Percentiles rank a stretch among this genome's conserved stretches.
Evolutionary conservation across 306 rosid species (phyloP).

Genomic region (Notholithocarpus densiflorus): DNA sequence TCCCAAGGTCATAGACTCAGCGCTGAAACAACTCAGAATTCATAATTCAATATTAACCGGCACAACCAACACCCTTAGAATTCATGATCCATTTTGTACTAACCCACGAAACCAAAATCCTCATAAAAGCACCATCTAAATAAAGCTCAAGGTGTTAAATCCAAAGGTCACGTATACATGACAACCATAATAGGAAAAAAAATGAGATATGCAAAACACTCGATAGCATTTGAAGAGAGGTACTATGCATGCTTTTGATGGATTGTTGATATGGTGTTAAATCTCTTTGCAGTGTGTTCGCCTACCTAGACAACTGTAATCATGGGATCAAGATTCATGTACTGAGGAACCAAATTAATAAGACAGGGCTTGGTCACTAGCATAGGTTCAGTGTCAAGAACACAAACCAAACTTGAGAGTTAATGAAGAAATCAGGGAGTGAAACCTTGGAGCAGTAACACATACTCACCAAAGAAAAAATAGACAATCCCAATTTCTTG

Average conservation of each 20-base stretch:
- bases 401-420: neutral
- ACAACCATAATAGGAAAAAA: neutral
- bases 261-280: neutral
- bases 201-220: neutral
- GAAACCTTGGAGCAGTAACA: neutral
- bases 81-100: neutral
- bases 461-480: neutral
- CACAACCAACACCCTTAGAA: neutral
- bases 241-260: neutral
- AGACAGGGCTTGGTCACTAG: neutral
- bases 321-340: neutral
- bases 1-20: neutral
- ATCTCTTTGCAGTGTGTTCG: neutral
- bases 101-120: neutral
- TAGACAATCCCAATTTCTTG: neutral
- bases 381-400: neutral
- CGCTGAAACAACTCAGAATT: neutral
- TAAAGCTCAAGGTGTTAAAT: neutral
- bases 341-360: neutral
- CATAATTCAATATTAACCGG: neutral
- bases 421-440: neutral
- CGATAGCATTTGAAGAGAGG: neutral
- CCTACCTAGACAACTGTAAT: neutral
- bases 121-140: neutral
- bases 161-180: neutral